A percentile compares a stretch with the other conserved stretches of the same genome.
phyloP scores from a whole-genome alignment of 176 grass and related monocot genomes.

The Leersia perrieri region DNA sequence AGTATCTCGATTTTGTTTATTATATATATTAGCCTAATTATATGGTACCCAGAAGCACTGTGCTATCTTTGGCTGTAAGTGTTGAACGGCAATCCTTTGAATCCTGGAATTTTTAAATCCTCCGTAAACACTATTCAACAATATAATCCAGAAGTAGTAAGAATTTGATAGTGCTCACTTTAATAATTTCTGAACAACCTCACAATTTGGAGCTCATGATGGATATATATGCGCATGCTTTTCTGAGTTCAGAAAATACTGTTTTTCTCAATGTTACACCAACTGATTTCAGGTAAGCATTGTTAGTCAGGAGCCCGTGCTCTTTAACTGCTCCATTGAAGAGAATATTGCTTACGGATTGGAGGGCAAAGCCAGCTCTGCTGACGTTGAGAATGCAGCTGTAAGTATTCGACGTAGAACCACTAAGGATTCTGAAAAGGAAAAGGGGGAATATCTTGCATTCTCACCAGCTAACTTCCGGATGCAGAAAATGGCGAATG shows the following conservation, averaged over 20 bases:
- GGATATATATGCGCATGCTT: not conserved
- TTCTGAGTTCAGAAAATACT: not conserved
- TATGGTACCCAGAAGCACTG: not conserved
- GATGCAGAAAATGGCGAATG: conserved; percentile 96
- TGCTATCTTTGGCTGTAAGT: not conserved
- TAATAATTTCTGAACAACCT: conserved; percentile 11
- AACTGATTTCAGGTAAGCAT: conserved; percentile 85
- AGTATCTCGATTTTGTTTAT: conserved; percentile 7
- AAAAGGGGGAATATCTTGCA: not conserved
- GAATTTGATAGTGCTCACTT: not conserved
- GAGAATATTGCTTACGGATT: conserved; percentile 96
- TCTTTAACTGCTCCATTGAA: conserved; percentile 96
- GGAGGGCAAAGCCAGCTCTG: conserved; percentile 52
- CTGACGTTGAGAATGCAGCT: conserved; percentile 72
- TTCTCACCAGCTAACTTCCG: not conserved
- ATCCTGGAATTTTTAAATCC: not conserved
- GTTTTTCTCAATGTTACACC: conserved; percentile 1
- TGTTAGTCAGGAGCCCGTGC: conserved; percentile 92
- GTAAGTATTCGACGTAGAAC: conserved; percentile 54
- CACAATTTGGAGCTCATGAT: not conserved
- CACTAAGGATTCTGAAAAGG: not conserved
- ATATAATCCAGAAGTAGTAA: not conserved
- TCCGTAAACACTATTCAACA: not conserved
- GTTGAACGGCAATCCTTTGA: not conserved
- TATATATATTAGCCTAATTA: not conserved